Evolutionary conservation across 768 basidiomycete species (phyloP).

Genomic region (Lactarius sanguifluus): DNA sequence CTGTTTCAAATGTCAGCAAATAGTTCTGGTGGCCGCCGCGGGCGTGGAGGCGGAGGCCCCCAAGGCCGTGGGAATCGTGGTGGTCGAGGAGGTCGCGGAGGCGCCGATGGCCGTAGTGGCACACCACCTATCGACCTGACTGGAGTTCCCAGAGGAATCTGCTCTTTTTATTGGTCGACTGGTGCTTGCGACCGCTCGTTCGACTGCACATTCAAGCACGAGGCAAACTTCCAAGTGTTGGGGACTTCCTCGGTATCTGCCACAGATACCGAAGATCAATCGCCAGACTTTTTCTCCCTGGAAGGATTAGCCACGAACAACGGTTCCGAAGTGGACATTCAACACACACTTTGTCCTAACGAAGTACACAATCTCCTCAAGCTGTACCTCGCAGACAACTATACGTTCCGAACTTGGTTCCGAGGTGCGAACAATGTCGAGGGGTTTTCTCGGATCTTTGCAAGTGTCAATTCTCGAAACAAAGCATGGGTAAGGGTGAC

Average conservation of each 20-base stretch:
- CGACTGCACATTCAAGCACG: slow-evolving; percentile 35
- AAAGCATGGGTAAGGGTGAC: slow-evolving; percentile 31
- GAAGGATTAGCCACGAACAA: slow-evolving; percentile 30
- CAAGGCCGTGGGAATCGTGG: slow-evolving; percentile 22
- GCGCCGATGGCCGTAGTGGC: slow-evolving; percentile 24
- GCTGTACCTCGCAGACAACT: slow-evolving; percentile 32
- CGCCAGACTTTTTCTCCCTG: slow-evolving; percentile 31
- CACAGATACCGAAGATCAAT: not conserved
- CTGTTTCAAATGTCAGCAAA: slow-evolving; percentile 14
- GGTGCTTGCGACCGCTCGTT: slow-evolving; percentile 34
- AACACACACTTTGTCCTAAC: slow-evolving; percentile 28
- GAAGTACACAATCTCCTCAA: slow-evolving; percentile 34
- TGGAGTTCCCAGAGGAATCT: slow-evolving; percentile 31
- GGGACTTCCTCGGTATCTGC: not conserved
- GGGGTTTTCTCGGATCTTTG: slow-evolving; percentile 33
- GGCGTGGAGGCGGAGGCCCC: slow-evolving; percentile 9
- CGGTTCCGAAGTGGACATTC: slow-evolving; percentile 20
- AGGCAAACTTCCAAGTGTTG: slow-evolving; percentile 15
- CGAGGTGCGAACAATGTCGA: slow-evolving; percentile 30
- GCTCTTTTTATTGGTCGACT: slow-evolving; percentile 35
- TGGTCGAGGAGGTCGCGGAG: slow-evolving; percentile 16
- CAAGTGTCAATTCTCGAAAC: slow-evolving; percentile 33
- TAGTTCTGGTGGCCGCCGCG: not conserved
- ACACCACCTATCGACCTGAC: slow-evolving; percentile 9
- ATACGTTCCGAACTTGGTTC: slow-evolving; percentile 26